Evolutionary conservation across 352 stramenopile species (phyloP), one percentile per base, ranked within the genome.

Genomic region (Globisporangium abappressorium): DNA sequence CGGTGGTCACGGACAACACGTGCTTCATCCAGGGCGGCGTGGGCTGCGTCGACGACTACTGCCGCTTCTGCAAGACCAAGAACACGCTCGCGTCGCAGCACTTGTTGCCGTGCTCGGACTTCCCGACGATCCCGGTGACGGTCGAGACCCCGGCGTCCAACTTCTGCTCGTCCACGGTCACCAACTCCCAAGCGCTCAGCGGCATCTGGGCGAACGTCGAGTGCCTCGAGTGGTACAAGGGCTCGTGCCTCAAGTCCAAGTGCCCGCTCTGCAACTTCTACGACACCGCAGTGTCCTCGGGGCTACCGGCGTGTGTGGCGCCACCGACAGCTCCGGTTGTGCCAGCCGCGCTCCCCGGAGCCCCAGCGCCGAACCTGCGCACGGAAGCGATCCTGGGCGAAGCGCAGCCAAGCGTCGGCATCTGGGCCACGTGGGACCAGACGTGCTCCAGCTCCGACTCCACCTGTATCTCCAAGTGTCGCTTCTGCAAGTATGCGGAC

Each of bases 191-290:
- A 3, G 63, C 63, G 26, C 41, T 68, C 36, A 47, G 63, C 20
- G 64, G 64, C 55, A 69, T 69, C 64, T 69, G 64, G 64, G n/a
- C 28, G 20, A 69, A 69, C 15, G 64, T 64, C 28, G 55, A 22
- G 54, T 69, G 64, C 41, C 36, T 20, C 24, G 38, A 69, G 41
- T 69, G 64, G 64, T 58, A 57, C 41, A 51, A 38, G 38, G 64
- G 41, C 28, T 6, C 46, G 54, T 69, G 64, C 30, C 33, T 64
- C 28, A 62, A 64, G 12, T 24, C 55, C 41, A 64, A n/a, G 55
- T 69, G 64, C 8, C 22, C 64, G 14, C 28, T 46, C 28, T 69
- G 64, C 41, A 64, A 69, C 55, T 69, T 64, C 57, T 54, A 26
- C 7, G 55, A 64, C 5, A 69, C 55, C 9, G 4, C 55, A 5